Base-by-base conservation (phyloP, 495 filamentous ascomycete species). In the Chaetomium fimeti region DNA sequence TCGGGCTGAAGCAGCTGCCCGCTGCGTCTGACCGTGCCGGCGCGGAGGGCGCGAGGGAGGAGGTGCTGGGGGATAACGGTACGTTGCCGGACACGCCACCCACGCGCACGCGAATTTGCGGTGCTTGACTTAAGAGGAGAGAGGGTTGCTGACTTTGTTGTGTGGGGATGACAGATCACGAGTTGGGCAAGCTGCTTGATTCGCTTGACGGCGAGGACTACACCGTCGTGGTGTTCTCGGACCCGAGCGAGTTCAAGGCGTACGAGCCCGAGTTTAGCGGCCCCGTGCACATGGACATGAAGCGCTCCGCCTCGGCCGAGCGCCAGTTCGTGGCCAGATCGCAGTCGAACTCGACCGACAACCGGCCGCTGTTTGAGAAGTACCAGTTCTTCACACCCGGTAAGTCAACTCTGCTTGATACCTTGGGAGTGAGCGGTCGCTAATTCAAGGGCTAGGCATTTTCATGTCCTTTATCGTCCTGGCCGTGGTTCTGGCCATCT, bases 331-430 rank as follows among this genome's bases (percentile, higher is more conserved):
- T 69, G 32, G 64, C 52, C 27, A 60, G 48, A 58, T 69, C 64
- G 40, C 65, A 69, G 24, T 12, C n/a, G 22, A 69, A 69, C 55
- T 61, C 70, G 58, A 69, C 64, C 74, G 27, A 24, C 27, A 72
- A 69, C 29, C 76, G 79, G 24, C 88, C 90, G 38, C 76, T 98
- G 53, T 98, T 98, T 71, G 86, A 93, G 75, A 88, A 88, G 71
- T 98, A 98, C 73, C 88, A 94, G 72, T 97, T 89, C 78, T 88
- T 98, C 29, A 91, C 86, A 22, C 91, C 92, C 70, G 83, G 81
- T 75, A 65, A 59, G 71, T 65, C 0, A 65, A 59, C 69, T 65
- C 0, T 20, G n/a, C 15, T 48, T 29, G 18, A 16, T 28, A 0
- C n/a, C 0, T 24, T 15, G 0, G 2, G 29, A 11, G 0, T 38